phyloP scores from a whole-genome alignment of 768 basidiomycete genomes.

The Boletus tomentosulus region DNA sequence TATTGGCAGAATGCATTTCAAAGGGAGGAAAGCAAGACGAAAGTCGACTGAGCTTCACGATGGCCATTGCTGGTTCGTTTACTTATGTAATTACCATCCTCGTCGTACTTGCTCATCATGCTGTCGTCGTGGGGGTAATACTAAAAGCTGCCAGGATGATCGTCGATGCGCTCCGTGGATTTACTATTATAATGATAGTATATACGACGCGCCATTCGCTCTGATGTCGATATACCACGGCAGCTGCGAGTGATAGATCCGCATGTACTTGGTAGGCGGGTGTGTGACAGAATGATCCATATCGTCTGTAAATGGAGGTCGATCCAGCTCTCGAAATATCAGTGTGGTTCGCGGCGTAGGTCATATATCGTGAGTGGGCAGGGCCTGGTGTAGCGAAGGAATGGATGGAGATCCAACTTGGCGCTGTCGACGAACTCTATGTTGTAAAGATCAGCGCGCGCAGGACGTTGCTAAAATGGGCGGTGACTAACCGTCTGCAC shows the following conservation, averaged over 20 bases:
- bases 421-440: conserved; percentile 26
- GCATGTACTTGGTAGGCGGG: conserved; percentile 48
- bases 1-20: too few species aligned
- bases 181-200: too few species aligned
- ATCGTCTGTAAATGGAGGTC: conserved; percentile 44
- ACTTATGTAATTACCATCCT: too few species aligned
- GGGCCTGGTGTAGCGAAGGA: conserved; percentile 20
- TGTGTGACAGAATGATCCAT: conserved; percentile 51
- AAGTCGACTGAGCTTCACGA: too few species aligned
- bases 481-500: conserved; percentile 16
- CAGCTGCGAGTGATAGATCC: conserved; percentile 50
- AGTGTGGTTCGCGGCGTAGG: conserved; percentile 43
- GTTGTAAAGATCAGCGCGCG: conserved; percentile 1
- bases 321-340: conserved; percentile 43
- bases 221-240: conserved; percentile 68
- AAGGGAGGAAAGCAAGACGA: too few species aligned
- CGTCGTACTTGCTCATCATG: too few species aligned
- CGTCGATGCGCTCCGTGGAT: too few species aligned
- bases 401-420: conserved; percentile 22
- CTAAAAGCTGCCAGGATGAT: too few species aligned
- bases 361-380: conserved; percentile 45
- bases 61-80: too few species aligned
- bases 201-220: conserved; percentile 42
- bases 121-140: too few species aligned
- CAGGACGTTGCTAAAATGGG: background rate